Percentiles rank a stretch among this genome's conserved stretches.
phyloP scores from a whole-genome alignment of 305 asterid genomes.

The Solanum hybrid region DNA sequence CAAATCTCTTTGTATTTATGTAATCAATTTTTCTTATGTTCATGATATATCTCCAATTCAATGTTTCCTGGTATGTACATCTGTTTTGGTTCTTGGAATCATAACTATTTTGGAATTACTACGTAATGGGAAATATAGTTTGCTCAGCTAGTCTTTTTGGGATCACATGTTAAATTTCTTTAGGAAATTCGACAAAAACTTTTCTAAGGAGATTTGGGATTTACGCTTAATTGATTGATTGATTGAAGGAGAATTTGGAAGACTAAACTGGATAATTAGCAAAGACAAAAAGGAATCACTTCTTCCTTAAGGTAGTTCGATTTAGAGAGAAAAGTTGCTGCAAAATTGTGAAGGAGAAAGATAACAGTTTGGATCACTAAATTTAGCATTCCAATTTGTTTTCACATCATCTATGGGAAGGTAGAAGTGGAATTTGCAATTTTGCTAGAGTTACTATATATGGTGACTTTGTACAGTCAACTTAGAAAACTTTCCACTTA shows the following conservation, averaged over 20 bases:
- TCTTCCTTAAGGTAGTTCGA: neutral
- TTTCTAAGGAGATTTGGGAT: neutral
- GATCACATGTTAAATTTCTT: neutral
- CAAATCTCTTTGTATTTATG: neutral
- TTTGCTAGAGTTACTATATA: neutral
- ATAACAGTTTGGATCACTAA: neutral
- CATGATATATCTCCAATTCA: neutral
- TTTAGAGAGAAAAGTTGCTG: neutral
- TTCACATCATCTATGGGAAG: neutral
- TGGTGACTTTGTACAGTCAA: neutral
- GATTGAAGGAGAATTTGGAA: neutral
- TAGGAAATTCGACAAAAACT: neutral
- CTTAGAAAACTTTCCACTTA: neutral
- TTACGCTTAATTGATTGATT: neutral
- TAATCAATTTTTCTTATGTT: neutral
- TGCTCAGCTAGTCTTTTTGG: neutral
- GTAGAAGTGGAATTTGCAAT: neutral
- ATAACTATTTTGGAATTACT: neutral
- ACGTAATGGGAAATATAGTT: neutral
- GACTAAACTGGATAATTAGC: neutral
- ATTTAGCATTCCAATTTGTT: neutral
- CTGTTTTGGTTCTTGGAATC: neutral
- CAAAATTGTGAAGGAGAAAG: neutral
- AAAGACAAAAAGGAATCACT: neutral
- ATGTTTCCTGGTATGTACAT: neutral